phyloP scores from a whole-genome alignment of 768 basidiomycete species.

The Phylloporus sp. region DNA sequence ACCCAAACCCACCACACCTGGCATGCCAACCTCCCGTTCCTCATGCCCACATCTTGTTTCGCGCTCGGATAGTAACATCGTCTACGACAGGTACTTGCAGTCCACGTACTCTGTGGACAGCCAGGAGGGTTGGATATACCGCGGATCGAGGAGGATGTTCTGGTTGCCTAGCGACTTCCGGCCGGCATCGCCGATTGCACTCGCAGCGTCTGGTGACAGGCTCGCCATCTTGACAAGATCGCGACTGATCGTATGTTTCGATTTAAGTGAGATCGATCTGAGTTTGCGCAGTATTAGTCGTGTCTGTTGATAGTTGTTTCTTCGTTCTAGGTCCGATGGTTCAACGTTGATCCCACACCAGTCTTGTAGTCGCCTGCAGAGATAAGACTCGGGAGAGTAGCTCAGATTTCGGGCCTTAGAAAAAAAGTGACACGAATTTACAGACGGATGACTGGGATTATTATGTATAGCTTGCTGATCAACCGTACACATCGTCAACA shows the following conservation, averaged over 20 bases:
- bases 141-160: slow-evolving; percentile 10
- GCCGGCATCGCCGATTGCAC: slow-evolving; percentile 1
- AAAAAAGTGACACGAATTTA: background rate
- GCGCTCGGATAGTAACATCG: slow-evolving; percentile 6
- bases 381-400: background rate
- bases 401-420: background rate
- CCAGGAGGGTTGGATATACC: slow-evolving; percentile 15
- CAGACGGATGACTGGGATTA: background rate
- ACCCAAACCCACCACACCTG: background rate
- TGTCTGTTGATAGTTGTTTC: background rate
- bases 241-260: slow-evolving; percentile 4
- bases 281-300: background rate
- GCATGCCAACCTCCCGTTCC: no score
- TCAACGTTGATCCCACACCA: background rate
- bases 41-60: slow-evolving; percentile 12
- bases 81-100: slow-evolving; percentile 13
- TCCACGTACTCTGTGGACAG: slow-evolving; percentile 13
- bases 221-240: slow-evolving; percentile 6
- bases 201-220: slow-evolving; percentile 11
- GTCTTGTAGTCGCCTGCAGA: background rate
- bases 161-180: slow-evolving; percentile 17
- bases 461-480: background rate
- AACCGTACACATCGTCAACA: background rate
- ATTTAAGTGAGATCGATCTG: slow-evolving; percentile 11
- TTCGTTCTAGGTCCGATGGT: background rate